Base-by-base conservation (phyloP, 202 grass and related monocot genomes). In the Cymbopogon flexuosus region DNA sequence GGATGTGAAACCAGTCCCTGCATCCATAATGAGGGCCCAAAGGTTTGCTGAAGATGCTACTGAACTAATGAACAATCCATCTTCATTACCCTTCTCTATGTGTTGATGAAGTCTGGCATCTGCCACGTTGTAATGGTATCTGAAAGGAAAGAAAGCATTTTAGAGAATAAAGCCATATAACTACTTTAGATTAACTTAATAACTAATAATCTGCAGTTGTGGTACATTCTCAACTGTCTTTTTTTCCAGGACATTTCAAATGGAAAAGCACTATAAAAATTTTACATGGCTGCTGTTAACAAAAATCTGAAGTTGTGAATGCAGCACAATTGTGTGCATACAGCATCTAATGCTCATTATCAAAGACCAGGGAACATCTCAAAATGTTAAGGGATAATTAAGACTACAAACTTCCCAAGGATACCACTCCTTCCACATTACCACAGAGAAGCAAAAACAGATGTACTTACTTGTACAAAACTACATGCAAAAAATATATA, bases 11-110 rank as follows among this genome's bases (percentile, higher is more conserved):
- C 88, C 90, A 69, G 94, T 97, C 87, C 94, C 94, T 9, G 94
- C 94, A 10, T 97, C 94, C 94, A 97, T 97, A 90, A 97, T 97
- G 39, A 97, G 90, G 30, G 94, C 94, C 94, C 94, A 97, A 16
- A 97, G 94, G 73, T 94, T 97, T 31, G 90, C 7, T 49, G 86
- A 86, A 85, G 94, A 97, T 70, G 94, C 92, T 41, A 97, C 94
- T 10, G 85, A 94, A 71, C 94, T 94, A 74, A 97, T 97, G 87
- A 77, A 92, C 79, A 97, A 79, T 65, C 92, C 90, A 91, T 97
- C 94, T 82, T 97, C 94, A 79, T 94, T 94, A 29, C 94, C 94
- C 87, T 89, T 94, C 39, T 97, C 90, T 85, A 97, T 86, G 84
- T 97, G 94, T 80, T 97, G 94, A 68, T 89, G 90, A 75, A 97